Base-by-base conservation (phyloP, 805 yeast genomes). In the Kodamaea restingae region DNA sequence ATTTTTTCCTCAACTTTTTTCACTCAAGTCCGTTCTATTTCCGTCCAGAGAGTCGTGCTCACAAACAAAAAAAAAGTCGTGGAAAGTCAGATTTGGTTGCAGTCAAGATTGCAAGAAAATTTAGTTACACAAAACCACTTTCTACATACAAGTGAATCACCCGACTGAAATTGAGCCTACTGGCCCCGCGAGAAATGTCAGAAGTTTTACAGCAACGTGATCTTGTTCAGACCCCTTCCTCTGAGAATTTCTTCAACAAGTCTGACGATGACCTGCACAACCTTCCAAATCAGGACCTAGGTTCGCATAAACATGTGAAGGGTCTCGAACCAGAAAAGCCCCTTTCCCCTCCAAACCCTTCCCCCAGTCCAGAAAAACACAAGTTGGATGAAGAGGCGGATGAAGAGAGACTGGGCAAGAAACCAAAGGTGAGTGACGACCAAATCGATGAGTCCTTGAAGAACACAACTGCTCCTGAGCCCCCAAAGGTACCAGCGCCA, bases 401-500 rank as follows among this genome's bases (percentile, higher is more conserved):
- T 18, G 49, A 39, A 4, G 50, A 43, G 4, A 45, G 44, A 9
- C 22, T 11, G n/a, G 37, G 39, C n/a, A 57, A 59, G 41, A 49
- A 46, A 40, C 44, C 37, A 26, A 57, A 51, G 42, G 35, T 39
- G 5, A 59, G 53, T n/a, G 45, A 26, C 3, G 36, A 40, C 18
- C 40, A 36, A 10, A 40, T 40, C 4, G 28, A 35, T 18, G 40
- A 35, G 35, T 18, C 34, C 20, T 37, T 30, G 10, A 45, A 15
- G 14, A 43, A 40, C 10, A 40, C 41, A 11, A 6, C 39, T 8
- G 42, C 35, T 6, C 33, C 39, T 11, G 27, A 24, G 3, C 8
- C 32, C 4, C 32, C 32, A 2, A 45, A 47, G 22, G 61, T 56
- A 7, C 88, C 93, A 2, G 91, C 90, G 3, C 90, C 93, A 9